Evolutionary conservation across 2,329 filamentous ascomycete genomes (phyloP), one percentile per base, ranked within the genome.

Genomic region (Trichoderma gracile): DNA sequence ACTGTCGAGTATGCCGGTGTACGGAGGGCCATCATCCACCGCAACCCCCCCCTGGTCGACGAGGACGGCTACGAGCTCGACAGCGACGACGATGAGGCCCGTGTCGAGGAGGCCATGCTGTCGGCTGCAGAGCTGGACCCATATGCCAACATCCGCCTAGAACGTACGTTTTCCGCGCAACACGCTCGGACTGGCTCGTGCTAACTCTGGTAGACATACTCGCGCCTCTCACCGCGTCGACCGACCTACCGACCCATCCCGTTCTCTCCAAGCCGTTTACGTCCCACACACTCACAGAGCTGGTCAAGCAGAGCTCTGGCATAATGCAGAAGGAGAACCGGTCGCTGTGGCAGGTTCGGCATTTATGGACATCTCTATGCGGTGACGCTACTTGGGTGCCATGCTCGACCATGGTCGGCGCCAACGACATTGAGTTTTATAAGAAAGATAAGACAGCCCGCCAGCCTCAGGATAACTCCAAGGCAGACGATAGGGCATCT

Each of bases 21-120:
- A 72, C 81, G 84, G 65, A 84, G 92, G 73, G 82, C 87, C 62
- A 91, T 93, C 69, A 87, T 96, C 68, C 86, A 86, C 74, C 86
- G 85, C 69, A 94, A 93, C 70, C 89, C 89, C 5, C 84, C 86
- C 12, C 80, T 91, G 53, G 80, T 91, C 68, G 91, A 94, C 76
- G 87, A 91, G 52, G 90, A 94, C 70, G 91, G 91, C 67, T 92
- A 90, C 73, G 87, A 91, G 67, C 80, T 92, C 63, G 88, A 92
- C 47, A 89, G 86, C 73, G 87, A 89, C 67, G 89, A 92, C 65
- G 88, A 91, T 66, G 85, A 90, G 64, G 85, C 88, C 47, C 83
- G 82, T 64, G 75, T 86, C 23, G 82, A 83, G 67, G 85, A 88
- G 55, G 87, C 87, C 47, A 79, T 85, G 55, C 81, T 85, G 52